Percentiles rank a stretch among this genome's conserved stretches.
Conservation (phyloP, 345 rosid species). For the Eucalyptus melliodora region DNA sequence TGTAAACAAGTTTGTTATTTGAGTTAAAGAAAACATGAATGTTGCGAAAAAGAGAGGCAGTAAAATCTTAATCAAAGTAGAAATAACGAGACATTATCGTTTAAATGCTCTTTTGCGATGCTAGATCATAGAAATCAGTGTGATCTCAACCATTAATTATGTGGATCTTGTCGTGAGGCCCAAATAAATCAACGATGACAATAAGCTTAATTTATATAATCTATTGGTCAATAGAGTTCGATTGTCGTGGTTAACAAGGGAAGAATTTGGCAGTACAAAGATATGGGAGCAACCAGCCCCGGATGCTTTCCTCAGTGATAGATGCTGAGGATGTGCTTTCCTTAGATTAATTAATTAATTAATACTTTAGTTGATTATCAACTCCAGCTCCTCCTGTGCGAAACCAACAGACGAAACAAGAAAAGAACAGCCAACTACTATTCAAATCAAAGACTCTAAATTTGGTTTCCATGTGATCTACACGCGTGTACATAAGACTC, state of each 20-base stretch:
- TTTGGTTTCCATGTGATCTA: not conserved
- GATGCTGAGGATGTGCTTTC: not conserved
- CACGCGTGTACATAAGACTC: not conserved
- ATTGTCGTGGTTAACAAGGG: not conserved
- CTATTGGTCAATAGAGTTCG: fast-evolving
- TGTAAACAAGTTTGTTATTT: too few relatives aligned
- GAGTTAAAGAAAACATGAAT: not conserved
- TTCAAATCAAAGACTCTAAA: not conserved
- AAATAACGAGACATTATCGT: fast-evolving
- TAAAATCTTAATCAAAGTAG: fast-evolving
- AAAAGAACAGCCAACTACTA: not conserved
- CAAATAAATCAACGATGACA: fast-evolving
- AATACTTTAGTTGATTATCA: not conserved
- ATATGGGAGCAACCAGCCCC: not conserved
- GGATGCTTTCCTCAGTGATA: not conserved
- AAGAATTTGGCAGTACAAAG: not conserved
- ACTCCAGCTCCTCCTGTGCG: not conserved
- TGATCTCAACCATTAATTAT: not conserved
- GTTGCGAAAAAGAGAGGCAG: fast-evolving
- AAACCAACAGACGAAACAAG: not conserved
- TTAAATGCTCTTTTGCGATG: not conserved
- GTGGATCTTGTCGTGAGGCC: not conserved
- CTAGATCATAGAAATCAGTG: not conserved
- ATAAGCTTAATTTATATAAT: not conserved
- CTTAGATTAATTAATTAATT: not conserved